These are phyloP conservation scores for Aspergillus novoparasiticus DNA, from an alignment of 2,329 filamentous ascomycete species.

Conservation along the genomic window DNA sequence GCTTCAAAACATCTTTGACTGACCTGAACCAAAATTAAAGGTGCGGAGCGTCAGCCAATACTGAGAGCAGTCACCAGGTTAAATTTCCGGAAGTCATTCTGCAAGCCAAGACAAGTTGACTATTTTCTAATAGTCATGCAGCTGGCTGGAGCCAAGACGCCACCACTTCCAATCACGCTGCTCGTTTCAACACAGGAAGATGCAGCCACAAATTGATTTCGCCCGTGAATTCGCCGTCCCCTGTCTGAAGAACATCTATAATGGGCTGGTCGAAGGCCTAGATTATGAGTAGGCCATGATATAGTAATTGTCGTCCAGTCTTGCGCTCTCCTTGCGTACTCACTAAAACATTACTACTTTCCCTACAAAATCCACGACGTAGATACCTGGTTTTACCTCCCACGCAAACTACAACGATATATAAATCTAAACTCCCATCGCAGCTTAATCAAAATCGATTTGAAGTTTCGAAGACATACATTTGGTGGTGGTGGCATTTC, in stretches of 20 bases:
- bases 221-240: background rate
- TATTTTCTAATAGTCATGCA: background rate
- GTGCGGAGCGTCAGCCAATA: background rate
- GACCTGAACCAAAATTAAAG: background rate
- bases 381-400: background rate
- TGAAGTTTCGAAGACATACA: no score
- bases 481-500: background rate
- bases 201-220: background rate
- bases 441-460: background rate
- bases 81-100: background rate
- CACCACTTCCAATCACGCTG: background rate
- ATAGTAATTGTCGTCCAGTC: background rate
- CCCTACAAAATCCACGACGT: background rate
- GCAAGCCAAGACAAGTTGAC: background rate
- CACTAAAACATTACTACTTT: no score
- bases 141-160: background rate
- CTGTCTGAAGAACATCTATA: background rate
- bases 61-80: background rate
- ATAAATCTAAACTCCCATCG: background rate
- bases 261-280: background rate
- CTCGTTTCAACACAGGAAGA: background rate
- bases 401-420: no score
- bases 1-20: background rate
- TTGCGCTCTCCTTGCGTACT: background rate
- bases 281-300: background rate